phyloP scores from a whole-genome alignment of 129 eudicot species.

The Mikania micrantha region DNA sequence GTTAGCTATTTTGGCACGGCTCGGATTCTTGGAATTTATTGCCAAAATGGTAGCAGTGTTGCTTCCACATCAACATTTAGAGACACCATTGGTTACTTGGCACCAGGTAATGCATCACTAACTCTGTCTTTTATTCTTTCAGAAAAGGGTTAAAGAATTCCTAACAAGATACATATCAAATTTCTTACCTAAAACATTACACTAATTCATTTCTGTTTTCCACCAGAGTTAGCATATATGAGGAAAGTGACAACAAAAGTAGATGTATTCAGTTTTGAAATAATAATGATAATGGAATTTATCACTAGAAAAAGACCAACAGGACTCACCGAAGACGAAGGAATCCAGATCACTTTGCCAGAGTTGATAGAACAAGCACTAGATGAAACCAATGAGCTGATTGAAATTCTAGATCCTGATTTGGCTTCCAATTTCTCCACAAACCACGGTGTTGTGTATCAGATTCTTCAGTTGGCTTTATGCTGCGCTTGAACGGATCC shows the following conservation, averaged over 20 bases:
- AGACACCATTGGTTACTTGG: conserved; percentile 96
- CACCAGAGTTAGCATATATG: conserved; percentile 82
- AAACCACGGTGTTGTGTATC: conserved; percentile 37
- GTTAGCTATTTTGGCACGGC: conserved; percentile 98
- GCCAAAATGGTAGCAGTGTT: conserved; percentile 34
- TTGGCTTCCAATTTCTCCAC: conserved; percentile 35
- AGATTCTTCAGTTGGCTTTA: conserved; percentile 63
- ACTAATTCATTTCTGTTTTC: conserved; percentile 2
- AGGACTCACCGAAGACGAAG: conserved; percentile 46
- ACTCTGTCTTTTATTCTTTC: not conserved
- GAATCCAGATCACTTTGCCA: conserved; percentile 58
- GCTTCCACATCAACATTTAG: conserved; percentile 57
- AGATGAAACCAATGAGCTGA: conserved; percentile 30
- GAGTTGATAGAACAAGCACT: conserved; percentile 45
- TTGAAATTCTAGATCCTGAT: conserved; percentile 50
- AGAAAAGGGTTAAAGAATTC: too few relatives aligned
- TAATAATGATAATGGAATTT: conserved; percentile 75
- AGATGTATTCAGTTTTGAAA: conserved; percentile 85
- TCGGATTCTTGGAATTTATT: conserved; percentile 57
- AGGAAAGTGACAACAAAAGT: conserved; percentile 80
- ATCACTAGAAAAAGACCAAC: conserved; percentile 75
- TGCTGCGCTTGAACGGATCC: conserved; percentile 61
- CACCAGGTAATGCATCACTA: conserved; percentile 60
- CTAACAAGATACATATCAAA: too few relatives aligned
- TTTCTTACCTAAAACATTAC: not conserved